A percentile compares a stretch with the other conserved stretches of the same genome.
These are phyloP conservation scores for Diutina rugosa DNA, from an alignment of 1,139 yeast genomes.

Conservation along the genomic window DNA sequence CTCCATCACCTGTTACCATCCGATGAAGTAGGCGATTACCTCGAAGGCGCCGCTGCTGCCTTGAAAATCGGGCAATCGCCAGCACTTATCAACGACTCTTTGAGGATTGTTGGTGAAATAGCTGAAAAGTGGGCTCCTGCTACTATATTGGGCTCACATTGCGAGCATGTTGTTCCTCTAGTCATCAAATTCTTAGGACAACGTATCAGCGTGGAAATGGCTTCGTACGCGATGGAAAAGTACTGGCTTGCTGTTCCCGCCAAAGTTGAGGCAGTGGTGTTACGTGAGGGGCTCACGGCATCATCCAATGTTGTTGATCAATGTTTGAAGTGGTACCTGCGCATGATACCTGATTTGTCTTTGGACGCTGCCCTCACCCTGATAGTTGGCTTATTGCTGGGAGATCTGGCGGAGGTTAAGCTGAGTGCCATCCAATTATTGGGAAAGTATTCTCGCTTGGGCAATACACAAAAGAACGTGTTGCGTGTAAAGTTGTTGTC, in stretches of 20 bases:
- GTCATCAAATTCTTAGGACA: background rate
- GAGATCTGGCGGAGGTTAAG: background rate
- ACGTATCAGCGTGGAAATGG: background rate
- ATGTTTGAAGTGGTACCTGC: background rate
- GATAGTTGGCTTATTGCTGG: background rate
- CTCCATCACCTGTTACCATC: background rate
- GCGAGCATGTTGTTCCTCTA: background rate
- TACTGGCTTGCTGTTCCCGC: background rate
- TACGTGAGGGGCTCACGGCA: background rate
- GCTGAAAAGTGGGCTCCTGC: background rate
- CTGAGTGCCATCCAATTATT: background rate
- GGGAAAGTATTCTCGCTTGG: background rate
- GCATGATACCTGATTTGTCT: background rate
- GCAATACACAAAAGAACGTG: background rate
- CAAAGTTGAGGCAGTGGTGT: background rate
- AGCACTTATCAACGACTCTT: background rate
- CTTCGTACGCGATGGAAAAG: background rate
- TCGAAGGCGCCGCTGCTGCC: background rate
- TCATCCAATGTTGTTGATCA: background rate
- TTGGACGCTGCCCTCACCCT: background rate
- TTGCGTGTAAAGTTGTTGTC: background rate
- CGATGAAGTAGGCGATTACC: background rate
- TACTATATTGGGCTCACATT: background rate
- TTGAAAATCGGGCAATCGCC: background rate
- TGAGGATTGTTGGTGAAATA: background rate